Evolutionary conservation across 2,329 filamentous ascomycete genomes (phyloP).

Genomic region (Xylaria sp.): DNA sequence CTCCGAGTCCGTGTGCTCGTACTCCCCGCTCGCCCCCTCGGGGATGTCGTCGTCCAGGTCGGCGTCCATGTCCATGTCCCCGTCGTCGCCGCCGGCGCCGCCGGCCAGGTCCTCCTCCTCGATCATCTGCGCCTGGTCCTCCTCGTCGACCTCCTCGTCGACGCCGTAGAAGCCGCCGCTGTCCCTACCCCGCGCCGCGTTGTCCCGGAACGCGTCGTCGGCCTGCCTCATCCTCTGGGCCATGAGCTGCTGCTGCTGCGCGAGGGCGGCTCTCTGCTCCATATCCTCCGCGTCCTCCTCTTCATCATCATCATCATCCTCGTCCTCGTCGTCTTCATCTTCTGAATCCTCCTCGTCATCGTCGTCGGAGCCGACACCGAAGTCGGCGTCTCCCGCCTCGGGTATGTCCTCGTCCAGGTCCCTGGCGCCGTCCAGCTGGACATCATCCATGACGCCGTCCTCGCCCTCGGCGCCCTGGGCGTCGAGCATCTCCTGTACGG

Average conservation of each 20-base stretch:
- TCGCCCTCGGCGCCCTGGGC: constrained; percentile 41
- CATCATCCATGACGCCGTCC: constrained; percentile 55
- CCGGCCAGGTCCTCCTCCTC: constrained; percentile 63
- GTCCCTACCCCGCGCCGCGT: constrained; percentile 55
- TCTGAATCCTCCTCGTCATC: constrained; percentile 46
- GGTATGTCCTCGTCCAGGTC: constrained; percentile 77
- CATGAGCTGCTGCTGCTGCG: constrained; percentile 53
- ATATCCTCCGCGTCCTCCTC: constrained; percentile 42
- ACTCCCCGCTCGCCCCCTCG: constrained; percentile 64
- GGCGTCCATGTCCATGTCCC: constrained; percentile 63
- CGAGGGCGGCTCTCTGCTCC: constrained; percentile 36
- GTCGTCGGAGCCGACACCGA: constrained; percentile 51
- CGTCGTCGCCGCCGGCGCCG: constrained; percentile 38
- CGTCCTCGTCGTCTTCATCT: constrained; percentile 38
- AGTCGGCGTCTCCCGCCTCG: constrained; percentile 60
- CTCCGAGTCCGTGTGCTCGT: constrained; percentile 80
- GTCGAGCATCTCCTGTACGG: too few species aligned
- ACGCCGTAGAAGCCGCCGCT: constrained; percentile 54
- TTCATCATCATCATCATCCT: constrained; percentile 43
- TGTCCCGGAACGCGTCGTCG: constrained; percentile 65
- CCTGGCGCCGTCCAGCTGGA: constrained; percentile 56
- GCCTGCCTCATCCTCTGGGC: constrained; percentile 55
- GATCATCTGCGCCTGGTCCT: constrained; percentile 60
- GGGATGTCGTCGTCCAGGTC: constrained; percentile 74
- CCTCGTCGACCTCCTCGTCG: constrained; percentile 58